Conservation (phyloP, 768 basidiomycete species). For the Podaxis sp. region DNA sequence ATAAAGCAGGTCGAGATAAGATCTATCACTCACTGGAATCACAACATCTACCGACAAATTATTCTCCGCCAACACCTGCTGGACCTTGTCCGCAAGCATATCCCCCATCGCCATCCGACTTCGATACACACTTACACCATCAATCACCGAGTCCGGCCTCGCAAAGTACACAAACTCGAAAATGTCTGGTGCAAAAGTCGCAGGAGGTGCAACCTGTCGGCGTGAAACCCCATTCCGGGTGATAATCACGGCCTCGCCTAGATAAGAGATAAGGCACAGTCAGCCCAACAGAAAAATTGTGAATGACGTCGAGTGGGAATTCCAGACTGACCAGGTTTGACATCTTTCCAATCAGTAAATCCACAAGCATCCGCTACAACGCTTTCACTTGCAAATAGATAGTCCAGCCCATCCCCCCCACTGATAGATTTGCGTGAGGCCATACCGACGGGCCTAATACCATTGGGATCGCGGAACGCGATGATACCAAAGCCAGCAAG, state of each 20-base stretch:
- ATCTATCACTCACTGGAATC: conserved; percentile 67
- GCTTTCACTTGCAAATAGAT: conserved; percentile 92
- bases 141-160: conserved; percentile 94
- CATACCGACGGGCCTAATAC: conserved; percentile 91
- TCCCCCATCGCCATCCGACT: conserved; percentile 99
- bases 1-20: background rate
- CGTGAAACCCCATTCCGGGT: conserved; percentile 77
- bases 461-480: conserved; percentile 97
- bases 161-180: conserved; percentile 99
- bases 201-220: conserved; percentile 66
- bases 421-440: conserved; percentile 58
- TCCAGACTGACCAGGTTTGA: conserved; percentile 70
- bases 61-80: conserved; percentile 63
- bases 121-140: conserved; percentile 96
- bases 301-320: background rate
- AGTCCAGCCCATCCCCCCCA: conserved; percentile 58
- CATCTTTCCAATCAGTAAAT: conserved; percentile 91
- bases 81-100: conserved; percentile 84
- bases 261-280: background rate
- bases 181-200: conserved; percentile 92
- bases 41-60: conserved; percentile 88
- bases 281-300: background rate
- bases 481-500: conserved; percentile 98
- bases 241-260: conserved; percentile 95
- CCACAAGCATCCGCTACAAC: conserved; percentile 94